Conservation (phyloP, 2,329 filamentous ascomycete genomes). For the Penicillium sclerotigenum region DNA sequence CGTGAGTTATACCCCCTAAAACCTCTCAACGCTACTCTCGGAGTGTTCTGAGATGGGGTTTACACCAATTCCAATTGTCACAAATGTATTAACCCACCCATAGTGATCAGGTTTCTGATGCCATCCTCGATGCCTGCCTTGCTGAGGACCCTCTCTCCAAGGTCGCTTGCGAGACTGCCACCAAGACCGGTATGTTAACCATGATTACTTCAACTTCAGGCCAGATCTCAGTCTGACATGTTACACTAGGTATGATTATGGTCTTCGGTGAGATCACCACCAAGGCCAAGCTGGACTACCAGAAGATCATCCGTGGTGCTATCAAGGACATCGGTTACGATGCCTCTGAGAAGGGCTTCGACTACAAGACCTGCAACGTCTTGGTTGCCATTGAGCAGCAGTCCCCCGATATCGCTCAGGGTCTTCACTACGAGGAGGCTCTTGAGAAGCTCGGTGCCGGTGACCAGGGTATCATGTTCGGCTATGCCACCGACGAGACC, state of each 20-base stretch:
- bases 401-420: slow-evolving; percentile 97
- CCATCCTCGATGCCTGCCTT: slow-evolving; percentile 96
- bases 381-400: slow-evolving; percentile 99
- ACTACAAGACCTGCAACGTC: slow-evolving; percentile 99
- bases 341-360: slow-evolving; percentile 94
- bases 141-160: slow-evolving; percentile 94
- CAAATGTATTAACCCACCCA: slow-evolving; percentile 15
- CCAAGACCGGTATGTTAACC: slow-evolving; percentile 78
- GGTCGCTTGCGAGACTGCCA: slow-evolving; percentile 97
- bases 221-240: slow-evolving; percentile 17
- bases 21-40: not conserved
- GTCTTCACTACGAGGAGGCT: slow-evolving; percentile 95
- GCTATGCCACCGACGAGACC: slow-evolving; percentile 98
- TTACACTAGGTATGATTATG: slow-evolving; percentile 75
- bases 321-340: slow-evolving; percentile 99
- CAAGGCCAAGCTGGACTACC: slow-evolving; percentile 93
- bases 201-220: slow-evolving; percentile 3
- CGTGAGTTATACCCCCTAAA: slow-evolving; percentile 46
- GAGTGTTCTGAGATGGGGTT: not conserved
- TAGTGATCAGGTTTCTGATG: slow-evolving; percentile 94
- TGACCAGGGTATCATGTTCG: slow-evolving; percentile 99
- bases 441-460: slow-evolving; percentile 97
- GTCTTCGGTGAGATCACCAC: slow-evolving; percentile 98
- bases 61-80: slow-evolving; percentile 2
- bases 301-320: slow-evolving; percentile 88